Evolutionary conservation across 2,329 filamentous ascomycete species (phyloP), one percentile per base, ranked within the genome.

Genomic region (Claviceps monticola): DNA sequence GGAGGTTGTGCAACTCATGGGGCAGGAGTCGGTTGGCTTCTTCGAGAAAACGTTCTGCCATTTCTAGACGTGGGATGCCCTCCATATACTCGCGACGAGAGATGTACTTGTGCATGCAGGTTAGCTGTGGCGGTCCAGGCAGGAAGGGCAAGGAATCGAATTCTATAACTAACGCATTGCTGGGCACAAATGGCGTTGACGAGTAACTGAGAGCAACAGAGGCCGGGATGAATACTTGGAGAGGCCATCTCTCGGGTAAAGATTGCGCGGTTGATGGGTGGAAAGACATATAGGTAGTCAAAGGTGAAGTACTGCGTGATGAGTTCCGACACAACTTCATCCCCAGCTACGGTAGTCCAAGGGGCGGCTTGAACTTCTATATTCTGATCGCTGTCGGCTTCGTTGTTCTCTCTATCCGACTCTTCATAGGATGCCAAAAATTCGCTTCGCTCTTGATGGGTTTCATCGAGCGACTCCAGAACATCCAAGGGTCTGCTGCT

Each of bases 181-280:
- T 52, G 51, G 14, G 51, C 51, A 42, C 51, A 52, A 2, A 52
- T 49, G 14, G 51, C 51, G 19, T 52, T 52, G 36, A 52, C 51
- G 29, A 52, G 51, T 19, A 49, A 7, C 5, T 47, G 51, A 6
- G 51, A 49, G 39, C 51, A 52, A 48, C 41, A 4, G 51, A 42
- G 8, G 51, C 47, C 14, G 47, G 16, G 13, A 36, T 48, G 8
- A 29, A 42, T 17, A 26, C 19, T 39, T 16, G 41, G 26, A 11
- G 41, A 41, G 6, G 14, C 21, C 47, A 52, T 52, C 9, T 52
- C 51, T 29, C 47, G 34, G 19, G 46, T 0, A 19, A 52, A 52
- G 4, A 29, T 17, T 34, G 19, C 5, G 14, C 47, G 29, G 29
- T 44, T 48, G 42, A 52, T 52, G 9, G 51, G 47, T 13, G 51